Percentiles rank a stretch among this genome's conserved stretches.
These are phyloP conservation scores for Eucalyptus victrix DNA, from an alignment of 345 rosid genomes.

Conservation along the genomic window DNA sequence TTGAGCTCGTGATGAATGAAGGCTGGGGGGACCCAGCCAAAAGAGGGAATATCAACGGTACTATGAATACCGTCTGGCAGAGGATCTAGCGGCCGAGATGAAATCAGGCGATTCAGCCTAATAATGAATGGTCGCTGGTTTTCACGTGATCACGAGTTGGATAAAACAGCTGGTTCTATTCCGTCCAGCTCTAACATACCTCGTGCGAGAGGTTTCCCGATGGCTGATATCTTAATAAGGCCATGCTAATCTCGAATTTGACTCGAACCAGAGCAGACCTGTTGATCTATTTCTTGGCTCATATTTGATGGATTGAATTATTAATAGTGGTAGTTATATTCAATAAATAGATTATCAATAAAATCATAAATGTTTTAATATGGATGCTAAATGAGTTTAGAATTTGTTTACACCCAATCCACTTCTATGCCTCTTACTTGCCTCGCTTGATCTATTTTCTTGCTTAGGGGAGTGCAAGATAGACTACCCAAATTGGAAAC, in stretches of 20 bases:
- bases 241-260: background rate
- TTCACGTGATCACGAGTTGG: background rate
- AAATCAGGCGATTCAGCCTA: background rate
- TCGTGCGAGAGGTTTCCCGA: background rate
- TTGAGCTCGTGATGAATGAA: background rate
- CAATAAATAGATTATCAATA: no score
- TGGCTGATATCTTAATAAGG: background rate
- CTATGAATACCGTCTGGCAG: background rate
- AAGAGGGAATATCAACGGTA: background rate
- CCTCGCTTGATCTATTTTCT: background rate
- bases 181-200: rapidly evolving
- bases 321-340: background rate
- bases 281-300: background rate
- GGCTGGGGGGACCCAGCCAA: background rate
- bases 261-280: rapidly evolving
- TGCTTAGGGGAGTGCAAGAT: no score
- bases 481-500: rapidly evolving
- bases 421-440: background rate
- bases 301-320: background rate
- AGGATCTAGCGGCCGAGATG: background rate
- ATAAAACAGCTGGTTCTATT: background rate
- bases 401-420: no score
- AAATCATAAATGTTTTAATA: no score
- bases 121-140: background rate
- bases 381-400: background rate